These are phyloP conservation scores for Solanum sejunctum DNA, from an alignment of 257 asterid genomes.

Conservation along the genomic window DNA sequence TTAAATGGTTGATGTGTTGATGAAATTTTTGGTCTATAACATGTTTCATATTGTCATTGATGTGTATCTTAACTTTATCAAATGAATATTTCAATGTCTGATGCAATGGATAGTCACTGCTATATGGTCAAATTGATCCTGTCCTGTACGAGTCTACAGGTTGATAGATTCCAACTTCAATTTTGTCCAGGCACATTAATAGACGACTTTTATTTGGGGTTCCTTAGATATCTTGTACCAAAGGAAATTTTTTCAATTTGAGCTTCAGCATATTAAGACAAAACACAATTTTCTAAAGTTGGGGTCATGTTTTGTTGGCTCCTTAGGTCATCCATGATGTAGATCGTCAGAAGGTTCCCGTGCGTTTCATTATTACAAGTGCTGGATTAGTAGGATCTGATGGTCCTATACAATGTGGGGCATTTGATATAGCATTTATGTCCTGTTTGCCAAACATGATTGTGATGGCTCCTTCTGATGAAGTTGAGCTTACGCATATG, in stretches of 20 bases:
- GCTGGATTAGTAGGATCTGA: constrained; percentile 82
- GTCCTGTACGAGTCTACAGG: background rate
- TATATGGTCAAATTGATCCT: background rate
- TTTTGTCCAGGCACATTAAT: background rate
- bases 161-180: background rate
- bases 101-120: background rate
- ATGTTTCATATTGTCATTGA: background rate
- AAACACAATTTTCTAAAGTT: background rate
- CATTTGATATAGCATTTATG: constrained; percentile 81
- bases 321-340: constrained; percentile 78
- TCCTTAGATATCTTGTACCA: background rate
- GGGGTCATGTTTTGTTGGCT: background rate
- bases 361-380: constrained; percentile 62
- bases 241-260: background rate
- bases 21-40: background rate
- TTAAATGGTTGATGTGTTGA: background rate
- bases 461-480: constrained; percentile 94
- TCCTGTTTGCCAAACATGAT: constrained; percentile 90
- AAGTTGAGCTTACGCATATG: constrained; percentile 70
- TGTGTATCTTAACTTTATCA: background rate
- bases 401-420: constrained; percentile 67
- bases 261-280: background rate
- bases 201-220: background rate
- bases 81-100: background rate
- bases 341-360: constrained; percentile 77